These are phyloP conservation scores for Saccharomycopsis sp. DNA, from an alignment of 805 yeast genomes.

Conservation along the genomic window DNA sequence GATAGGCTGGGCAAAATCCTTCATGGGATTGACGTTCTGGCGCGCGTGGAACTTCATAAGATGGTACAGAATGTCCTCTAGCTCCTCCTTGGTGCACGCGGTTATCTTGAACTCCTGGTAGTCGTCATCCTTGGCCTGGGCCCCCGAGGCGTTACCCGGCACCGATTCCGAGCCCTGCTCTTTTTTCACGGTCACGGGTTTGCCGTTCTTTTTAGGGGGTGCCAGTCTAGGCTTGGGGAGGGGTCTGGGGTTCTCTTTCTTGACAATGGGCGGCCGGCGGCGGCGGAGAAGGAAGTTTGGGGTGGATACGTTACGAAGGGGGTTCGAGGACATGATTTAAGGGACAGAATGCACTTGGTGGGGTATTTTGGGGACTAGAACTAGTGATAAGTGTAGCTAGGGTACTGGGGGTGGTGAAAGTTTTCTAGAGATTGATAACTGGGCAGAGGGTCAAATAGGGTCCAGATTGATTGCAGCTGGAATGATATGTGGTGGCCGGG, in stretches of 20 bases:
- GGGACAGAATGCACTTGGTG: too few relatives aligned
- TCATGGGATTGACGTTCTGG: constrained; percentile 61
- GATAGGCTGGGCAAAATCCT: constrained; percentile 73
- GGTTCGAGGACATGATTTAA: not conserved
- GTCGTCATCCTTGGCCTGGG: not conserved
- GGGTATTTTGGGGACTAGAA: too few relatives aligned
- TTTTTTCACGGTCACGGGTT: not conserved
- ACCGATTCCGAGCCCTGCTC: not conserved
- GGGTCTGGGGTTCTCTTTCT: not conserved
- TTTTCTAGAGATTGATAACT: too few relatives aligned
- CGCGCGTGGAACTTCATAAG: constrained; percentile 74
- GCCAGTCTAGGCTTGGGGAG: not conserved
- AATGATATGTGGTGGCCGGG: too few relatives aligned
- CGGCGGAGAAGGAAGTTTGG: constrained; percentile 1
- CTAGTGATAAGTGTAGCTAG: too few relatives aligned
- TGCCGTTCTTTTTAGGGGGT: not conserved
- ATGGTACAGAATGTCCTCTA: constrained; percentile 70
- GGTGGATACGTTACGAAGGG: not conserved
- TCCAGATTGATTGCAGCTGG: too few relatives aligned
- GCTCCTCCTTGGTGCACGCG: constrained; percentile 65
- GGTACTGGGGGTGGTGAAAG: too few relatives aligned
- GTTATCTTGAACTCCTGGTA: constrained; percentile 44
- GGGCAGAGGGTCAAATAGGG: too few relatives aligned
- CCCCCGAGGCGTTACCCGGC: not conserved
- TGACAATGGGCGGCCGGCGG: not conserved